A percentile compares a stretch with the other conserved stretches of the same genome.
Conservation (phyloP, 176 grass and related monocot genomes). For the Eleusine indica region DNA sequence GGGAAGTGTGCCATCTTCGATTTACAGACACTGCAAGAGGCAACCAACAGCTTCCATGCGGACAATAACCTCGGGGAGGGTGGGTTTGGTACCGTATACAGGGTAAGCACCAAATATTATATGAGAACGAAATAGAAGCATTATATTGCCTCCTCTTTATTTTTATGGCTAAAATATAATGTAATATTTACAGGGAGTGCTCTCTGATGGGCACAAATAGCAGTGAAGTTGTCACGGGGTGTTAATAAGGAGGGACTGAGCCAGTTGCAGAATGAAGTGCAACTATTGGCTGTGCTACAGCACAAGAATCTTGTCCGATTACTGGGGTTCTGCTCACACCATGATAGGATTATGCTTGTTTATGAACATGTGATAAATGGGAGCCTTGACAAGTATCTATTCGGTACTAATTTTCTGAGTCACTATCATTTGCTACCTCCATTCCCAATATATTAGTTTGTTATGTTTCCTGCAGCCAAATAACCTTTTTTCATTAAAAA, state of each 20-base stretch:
- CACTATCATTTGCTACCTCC: neutral
- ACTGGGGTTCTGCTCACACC: slow-evolving; percentile 51
- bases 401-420: slow-evolving; percentile 41
- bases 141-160: neutral
- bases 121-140: no score
- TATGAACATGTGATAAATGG: slow-evolving; percentile 58
- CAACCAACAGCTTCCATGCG: slow-evolving; percentile 45
- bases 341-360: slow-evolving; percentile 53
- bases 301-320: slow-evolving; percentile 65
- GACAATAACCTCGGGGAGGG: slow-evolving; percentile 49
- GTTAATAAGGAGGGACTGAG: slow-evolving; percentile 29
- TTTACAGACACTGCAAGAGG: slow-evolving; percentile 36
- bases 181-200: slow-evolving; percentile 37
- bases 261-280: slow-evolving; percentile 58
- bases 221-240: slow-evolving; percentile 52
- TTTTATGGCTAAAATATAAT: neutral
- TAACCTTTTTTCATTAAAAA: neutral
- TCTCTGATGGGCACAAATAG: slow-evolving; percentile 50
- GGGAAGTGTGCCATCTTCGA: slow-evolving; percentile 48
- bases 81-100: slow-evolving; percentile 53
- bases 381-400: slow-evolving; percentile 61
- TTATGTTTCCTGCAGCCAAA: neutral
- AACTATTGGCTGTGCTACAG: slow-evolving; percentile 52
- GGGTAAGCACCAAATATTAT: slow-evolving; percentile 23
- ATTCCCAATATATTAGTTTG: neutral